Conservation (phyloP, 2,329 filamentous ascomycete genomes). For the Xylaria polymorpha region DNA sequence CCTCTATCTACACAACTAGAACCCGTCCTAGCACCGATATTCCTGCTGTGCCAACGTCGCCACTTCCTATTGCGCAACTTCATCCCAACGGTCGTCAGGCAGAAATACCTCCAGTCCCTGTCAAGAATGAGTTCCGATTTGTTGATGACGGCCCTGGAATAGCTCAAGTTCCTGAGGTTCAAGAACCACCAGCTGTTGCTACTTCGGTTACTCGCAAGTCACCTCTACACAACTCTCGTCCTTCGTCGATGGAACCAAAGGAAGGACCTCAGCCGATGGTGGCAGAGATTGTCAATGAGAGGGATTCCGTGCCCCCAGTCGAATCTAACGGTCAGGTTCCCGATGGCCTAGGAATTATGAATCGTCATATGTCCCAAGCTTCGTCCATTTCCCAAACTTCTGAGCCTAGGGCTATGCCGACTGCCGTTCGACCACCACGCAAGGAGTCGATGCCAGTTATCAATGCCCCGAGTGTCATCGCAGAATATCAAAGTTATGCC, state of each 20-base stretch:
- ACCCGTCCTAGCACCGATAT: conserved; percentile 53
- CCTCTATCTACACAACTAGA: conserved; percentile 59
- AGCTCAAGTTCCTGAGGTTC: conserved; percentile 51
- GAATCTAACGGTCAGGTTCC: conserved; percentile 31
- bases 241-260: conserved; percentile 43
- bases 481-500: conserved; percentile 45
- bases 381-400: conserved; percentile 40
- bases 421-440: conserved; percentile 51
- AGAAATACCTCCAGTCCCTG: conserved; percentile 34
- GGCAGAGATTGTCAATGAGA: conserved; percentile 38
- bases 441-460: conserved; percentile 50
- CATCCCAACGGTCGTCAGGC: conserved; percentile 32
- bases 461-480: conserved; percentile 41
- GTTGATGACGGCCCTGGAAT: conserved; percentile 48
- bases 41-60: conserved; percentile 53
- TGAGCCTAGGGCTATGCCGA: conserved; percentile 47
- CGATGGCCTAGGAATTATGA: conserved; percentile 43
- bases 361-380: conserved; percentile 42
- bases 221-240: conserved; percentile 37
- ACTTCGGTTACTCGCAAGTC: conserved; percentile 44
- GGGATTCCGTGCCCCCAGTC: conserved; percentile 40
- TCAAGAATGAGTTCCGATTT: conserved; percentile 53
- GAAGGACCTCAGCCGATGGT: conserved; percentile 38
- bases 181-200: conserved; percentile 54
- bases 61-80: conserved; percentile 45